Percentiles rank a stretch among this genome's conserved stretches.
These are phyloP conservation scores for Botryosphaeria dothidea DNA, from an alignment of 2,329 filamentous ascomycete genomes.

Conservation along the genomic window DNA sequence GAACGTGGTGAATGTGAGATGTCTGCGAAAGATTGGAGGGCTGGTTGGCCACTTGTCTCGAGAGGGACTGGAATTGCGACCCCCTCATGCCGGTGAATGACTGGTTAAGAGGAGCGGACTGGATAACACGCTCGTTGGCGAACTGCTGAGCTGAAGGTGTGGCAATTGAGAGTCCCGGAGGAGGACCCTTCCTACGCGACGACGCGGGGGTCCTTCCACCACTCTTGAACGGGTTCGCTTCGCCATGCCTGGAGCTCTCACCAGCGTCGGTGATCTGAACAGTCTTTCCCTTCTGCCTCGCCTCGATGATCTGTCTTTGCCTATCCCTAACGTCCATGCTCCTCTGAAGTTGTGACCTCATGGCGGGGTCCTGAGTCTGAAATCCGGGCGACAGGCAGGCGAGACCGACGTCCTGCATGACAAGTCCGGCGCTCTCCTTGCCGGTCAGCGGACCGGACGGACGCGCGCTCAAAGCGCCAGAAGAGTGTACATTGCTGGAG, in stretches of 20 bases:
- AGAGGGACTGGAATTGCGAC: slow-evolving; percentile 61
- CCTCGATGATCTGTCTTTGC: slow-evolving; percentile 92
- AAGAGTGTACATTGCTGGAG: slow-evolving; percentile 54
- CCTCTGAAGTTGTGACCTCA: slow-evolving; percentile 92
- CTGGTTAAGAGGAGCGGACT: slow-evolving; percentile 92
- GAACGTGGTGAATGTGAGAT: slow-evolving; percentile 88
- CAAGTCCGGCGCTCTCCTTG: slow-evolving; percentile 69
- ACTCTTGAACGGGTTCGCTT: slow-evolving; percentile 45
- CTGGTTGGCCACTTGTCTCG: slow-evolving; percentile 77
- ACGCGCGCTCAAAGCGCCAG: slow-evolving; percentile 59
- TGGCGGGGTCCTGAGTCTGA: slow-evolving; percentile 91
- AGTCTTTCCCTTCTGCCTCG: slow-evolving; percentile 67
- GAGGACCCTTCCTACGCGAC: slow-evolving; percentile 72
- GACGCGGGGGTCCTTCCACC: slow-evolving; percentile 69
- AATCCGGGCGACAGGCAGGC: slow-evolving; percentile 96
- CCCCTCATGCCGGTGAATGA: slow-evolving; percentile 91
- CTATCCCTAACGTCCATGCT: slow-evolving; percentile 93
- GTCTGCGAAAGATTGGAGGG: slow-evolving; percentile 80
- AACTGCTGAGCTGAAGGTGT: slow-evolving; percentile 91
- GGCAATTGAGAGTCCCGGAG: slow-evolving; percentile 90
- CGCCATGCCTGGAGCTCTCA: slow-evolving; percentile 34
- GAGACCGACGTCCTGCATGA: slow-evolving; percentile 88
- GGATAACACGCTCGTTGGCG: slow-evolving; percentile 90
- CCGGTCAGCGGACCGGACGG: slow-evolving; percentile 73
- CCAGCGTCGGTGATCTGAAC: slow-evolving; percentile 31